Percentiles rank a stretch among this genome's conserved stretches.
phyloP scores from a whole-genome alignment of 129 eudicot genomes.

The Centella asiatica region DNA sequence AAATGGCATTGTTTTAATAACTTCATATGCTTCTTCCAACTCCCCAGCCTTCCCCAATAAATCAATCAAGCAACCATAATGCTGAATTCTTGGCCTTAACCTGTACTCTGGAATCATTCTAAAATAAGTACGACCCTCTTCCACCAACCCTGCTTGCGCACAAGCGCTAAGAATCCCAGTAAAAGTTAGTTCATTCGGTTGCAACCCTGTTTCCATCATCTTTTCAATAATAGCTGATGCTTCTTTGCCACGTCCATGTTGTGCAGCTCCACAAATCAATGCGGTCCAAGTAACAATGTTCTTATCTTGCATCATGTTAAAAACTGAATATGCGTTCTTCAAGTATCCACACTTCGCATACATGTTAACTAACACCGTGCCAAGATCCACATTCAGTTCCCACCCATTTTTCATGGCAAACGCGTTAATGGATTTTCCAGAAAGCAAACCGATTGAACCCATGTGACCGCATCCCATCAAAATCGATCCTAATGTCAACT shows the following conservation, averaged over 20 bases:
- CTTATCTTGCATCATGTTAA: constrained; percentile 31
- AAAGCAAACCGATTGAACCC: constrained; percentile 39
- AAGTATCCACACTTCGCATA: constrained; percentile 58
- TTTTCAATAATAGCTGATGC: constrained; percentile 32
- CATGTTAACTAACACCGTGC: constrained; percentile 50
- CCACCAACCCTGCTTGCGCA: constrained; percentile 55
- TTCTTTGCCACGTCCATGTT: constrained; percentile 39
- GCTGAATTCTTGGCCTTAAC: constrained; percentile 53
- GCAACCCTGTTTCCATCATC: constrained; percentile 42
- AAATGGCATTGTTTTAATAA: constrained; percentile 41
- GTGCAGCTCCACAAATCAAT: constrained; percentile 58
- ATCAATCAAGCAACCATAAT: constrained; percentile 70
- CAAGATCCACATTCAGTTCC: constrained; percentile 42
- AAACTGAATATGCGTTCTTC: constrained; percentile 36
- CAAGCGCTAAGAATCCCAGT: constrained; percentile 61
- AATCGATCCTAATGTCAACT: constrained; percentile 29
- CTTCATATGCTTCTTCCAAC: constrained; percentile 50
- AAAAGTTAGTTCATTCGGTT: constrained; percentile 59
- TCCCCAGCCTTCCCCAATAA: constrained; percentile 59
- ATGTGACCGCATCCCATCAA: constrained; percentile 36
- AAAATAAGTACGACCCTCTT: constrained; percentile 49
- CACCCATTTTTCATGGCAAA: constrained; percentile 35
- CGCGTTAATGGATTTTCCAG: constrained; percentile 52
- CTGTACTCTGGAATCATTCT: constrained; percentile 33
- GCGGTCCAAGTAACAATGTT: constrained; percentile 59